Base-by-base conservation (phyloP, 169 alveolate species). In the Plasmodium gallinaceum region DNA sequence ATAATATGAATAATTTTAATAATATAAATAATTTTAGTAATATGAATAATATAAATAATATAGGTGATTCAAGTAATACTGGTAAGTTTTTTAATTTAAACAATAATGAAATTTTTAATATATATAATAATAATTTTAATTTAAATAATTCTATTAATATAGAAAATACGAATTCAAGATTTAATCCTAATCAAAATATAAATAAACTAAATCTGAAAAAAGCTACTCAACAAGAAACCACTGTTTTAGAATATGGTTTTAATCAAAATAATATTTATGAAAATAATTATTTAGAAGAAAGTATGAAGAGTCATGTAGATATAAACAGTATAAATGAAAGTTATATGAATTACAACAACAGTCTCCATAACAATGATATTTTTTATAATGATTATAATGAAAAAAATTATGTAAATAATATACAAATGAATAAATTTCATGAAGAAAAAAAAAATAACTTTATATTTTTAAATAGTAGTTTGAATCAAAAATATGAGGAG, bases 311-410 rank as follows among this genome's bases (percentile, higher is more conserved):
- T 45, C 75, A 45, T 10, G 45, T 51, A 57, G 65, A 78, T 69
- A 39, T 78, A 58, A 69, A 57, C 64, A 76, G 65, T 24, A 18
- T 76, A 10, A 64, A 78, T 22, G 76, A 78, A 14, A 48, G 65
- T 2, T 78, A 64, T 45, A 64, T 48, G 12, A 78, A 58, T 43
- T 64, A 78, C n/a, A 42, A 62, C 16, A 69, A 60, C 43, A 78
- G 48, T 43, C 42, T 6, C 6, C 78, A 48, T 24, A 62, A 65
- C 18, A 39, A 46, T 16, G 76, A n/a, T 42, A 10, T 66, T 1
- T 78, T 48, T 54, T 78, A 64, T 69, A 64, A 64, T 64, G 89
- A 42, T 54, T 37, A 78, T 64, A 66, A 78, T 54, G 89, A 78
- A 26, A 78, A 78, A 78, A 42, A 46, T 12, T 58, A 80, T 16